These are phyloP conservation scores for Bacidia rubella DNA, from an alignment of 495 filamentous ascomycete species.

Conservation along the genomic window DNA sequence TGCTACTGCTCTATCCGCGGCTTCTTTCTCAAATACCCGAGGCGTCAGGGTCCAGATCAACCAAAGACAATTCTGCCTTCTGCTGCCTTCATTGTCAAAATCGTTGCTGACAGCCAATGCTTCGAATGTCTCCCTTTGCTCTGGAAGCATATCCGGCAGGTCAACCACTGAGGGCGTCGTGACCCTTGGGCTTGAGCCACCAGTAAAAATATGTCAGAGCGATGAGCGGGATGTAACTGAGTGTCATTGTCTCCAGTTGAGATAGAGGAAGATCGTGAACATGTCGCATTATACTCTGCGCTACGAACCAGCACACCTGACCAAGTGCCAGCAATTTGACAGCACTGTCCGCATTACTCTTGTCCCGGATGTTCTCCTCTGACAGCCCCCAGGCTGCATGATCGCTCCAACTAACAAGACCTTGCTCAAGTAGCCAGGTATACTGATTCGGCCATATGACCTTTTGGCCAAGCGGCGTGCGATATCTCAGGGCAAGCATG, in stretches of 20 bases:
- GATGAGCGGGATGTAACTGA: slow-evolving; percentile 25
- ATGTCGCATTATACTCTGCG: slow-evolving; percentile 22
- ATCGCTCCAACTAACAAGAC: slow-evolving; percentile 21
- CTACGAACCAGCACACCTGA: slow-evolving; percentile 24
- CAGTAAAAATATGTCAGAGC: slow-evolving; percentile 27
- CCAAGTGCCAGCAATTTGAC: slow-evolving; percentile 23
- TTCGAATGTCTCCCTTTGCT: slow-evolving; percentile 20
- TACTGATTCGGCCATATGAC: slow-evolving; percentile 27
- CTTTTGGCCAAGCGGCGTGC: slow-evolving; percentile 17
- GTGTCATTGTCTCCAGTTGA: slow-evolving; percentile 26
- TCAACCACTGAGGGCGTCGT: slow-evolving; percentile 23
- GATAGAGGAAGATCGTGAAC: slow-evolving; percentile 22
- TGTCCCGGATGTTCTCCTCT: slow-evolving; percentile 23
- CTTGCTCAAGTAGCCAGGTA: slow-evolving; percentile 23
- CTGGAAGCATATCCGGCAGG: slow-evolving; percentile 21
- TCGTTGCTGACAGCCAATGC: slow-evolving; percentile 15
- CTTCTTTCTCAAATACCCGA: slow-evolving; percentile 22
- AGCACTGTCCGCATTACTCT: slow-evolving; percentile 25
- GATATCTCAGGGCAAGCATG: slow-evolving; percentile 27
- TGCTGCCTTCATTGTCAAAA: slow-evolving; percentile 22
- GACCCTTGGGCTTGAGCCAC: slow-evolving; percentile 28
- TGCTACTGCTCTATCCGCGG: slow-evolving; percentile 10
- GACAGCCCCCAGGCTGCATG: slow-evolving; percentile 23
- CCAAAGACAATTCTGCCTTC: slow-evolving; percentile 16
- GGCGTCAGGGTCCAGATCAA: slow-evolving; percentile 21